Base-by-base conservation (phyloP, 306 rosid species). In the Trifolium dubium region DNA sequence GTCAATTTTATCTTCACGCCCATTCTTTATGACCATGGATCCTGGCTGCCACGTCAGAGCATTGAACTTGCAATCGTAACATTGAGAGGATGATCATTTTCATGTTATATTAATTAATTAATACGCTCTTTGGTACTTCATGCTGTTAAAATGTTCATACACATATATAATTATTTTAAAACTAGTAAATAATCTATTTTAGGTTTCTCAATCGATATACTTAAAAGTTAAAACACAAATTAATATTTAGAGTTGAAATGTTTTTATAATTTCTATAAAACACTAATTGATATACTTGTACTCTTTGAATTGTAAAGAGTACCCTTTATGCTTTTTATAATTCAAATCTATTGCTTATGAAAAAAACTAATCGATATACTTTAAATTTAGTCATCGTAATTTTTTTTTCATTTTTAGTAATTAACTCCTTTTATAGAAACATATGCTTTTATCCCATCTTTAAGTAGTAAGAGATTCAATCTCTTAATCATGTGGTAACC, bases 1-100 rank as follows among this genome's bases (percentile, higher is more conserved):
- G 32, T 51, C 67, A 35, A 35, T 71, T 80, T 5, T 74, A 77
- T 43, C 41, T 67, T 72, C 71, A 43, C 54, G 44, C 71, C 46
- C 56, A 41, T 61, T 67, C 44, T 17, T 67, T 23, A 15, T 51
- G 28, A 19, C 65, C 61, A 55, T 55, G 61, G 34, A 55, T 53
- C 69, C 46, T 75, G 54, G 64, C 61, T 29, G 11, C 14, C 78
- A 44, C 37, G 56, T 72, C 44, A 14, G 10, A 32, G 30, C 69
- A 34, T 40, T 30, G 34, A 10, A 64, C 62, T 55, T 70, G 69
- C 47, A 55, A 31, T 54, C 71, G 11, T 3, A 23, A 53, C 28
- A 54, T 43, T 72, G 6, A 62, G 13, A 51, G 35, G 50, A 50
- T 54, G 1, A 64, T 64, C 78, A 72, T 72, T 46, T 14, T 67